Base-by-base conservation (phyloP, 2,329 filamentous ascomycete genomes). In the Fusarium vanettenii region DNA sequence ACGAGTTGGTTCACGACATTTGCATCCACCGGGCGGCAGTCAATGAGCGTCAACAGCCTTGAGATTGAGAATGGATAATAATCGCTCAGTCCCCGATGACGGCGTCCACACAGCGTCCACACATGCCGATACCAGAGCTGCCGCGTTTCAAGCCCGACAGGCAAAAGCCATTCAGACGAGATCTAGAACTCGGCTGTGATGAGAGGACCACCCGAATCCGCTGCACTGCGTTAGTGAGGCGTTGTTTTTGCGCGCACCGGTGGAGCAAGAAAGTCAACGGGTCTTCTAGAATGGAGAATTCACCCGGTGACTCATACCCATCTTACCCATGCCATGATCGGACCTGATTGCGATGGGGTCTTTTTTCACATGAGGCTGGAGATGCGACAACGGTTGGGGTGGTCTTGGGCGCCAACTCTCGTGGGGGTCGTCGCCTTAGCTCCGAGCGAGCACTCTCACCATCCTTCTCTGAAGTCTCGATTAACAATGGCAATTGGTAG, bases 131-230 rank as follows among this genome's bases (percentile, higher is more conserved):
- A 60, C 60, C 20, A 66, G 52, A 57, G 55, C 60, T 43, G 60
- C 29, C 56, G 52, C 29, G 66, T 75, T 67, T 74, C 45, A 63
- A 57, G 29, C 29, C 39, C 31, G 45, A 37, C 56, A 41, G 25
- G 27, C 33, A 52, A 18, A 61, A 57, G 45, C 71, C 66, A 73
- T 63, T 73, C 60, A 37, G 57, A 59, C 57, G 64, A 65, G 48
- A 73, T 74, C 72, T 73, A 75, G 72, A 75, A 75, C 69, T 75
- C 52, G 72, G 72, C 35, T 70, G 72, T 35, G 72, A 64, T 73
- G 50, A 61, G 48, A 45, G 72, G 65, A 62, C 72, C 72, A 70
- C 72, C 64, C 59, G 70, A 75, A 75, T 71, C 69, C 52, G 63
- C 72, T 67, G 41, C 39, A 61, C 60, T 71, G 69, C 72, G 59